Evolutionary conservation across 2,329 filamentous ascomycete species (phyloP).

Genomic region (Colletotrichum acutatum): DNA sequence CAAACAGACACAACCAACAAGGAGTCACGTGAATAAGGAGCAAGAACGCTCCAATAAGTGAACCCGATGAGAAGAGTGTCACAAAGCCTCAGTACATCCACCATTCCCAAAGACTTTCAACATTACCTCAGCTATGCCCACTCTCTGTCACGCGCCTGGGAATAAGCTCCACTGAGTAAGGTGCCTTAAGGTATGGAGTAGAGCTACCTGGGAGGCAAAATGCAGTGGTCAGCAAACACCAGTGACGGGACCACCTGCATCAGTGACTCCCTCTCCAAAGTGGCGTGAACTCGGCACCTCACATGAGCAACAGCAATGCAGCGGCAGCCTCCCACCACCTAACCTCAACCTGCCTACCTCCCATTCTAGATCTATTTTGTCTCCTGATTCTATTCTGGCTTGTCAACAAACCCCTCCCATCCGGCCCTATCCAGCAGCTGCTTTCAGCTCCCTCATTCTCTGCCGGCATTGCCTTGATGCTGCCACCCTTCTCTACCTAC

Average conservation of each 20-base stretch:
- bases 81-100: not conserved
- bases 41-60: not conserved
- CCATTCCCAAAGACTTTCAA: not conserved
- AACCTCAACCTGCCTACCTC: not conserved
- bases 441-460: not conserved
- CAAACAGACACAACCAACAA: not conserved
- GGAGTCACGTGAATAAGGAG: not conserved
- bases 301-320: conserved; percentile 23
- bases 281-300: conserved; percentile 20
- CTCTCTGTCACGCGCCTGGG: not conserved
- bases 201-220: not conserved
- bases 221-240: not conserved
- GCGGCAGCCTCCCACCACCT: not conserved
- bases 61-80: not conserved
- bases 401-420: not conserved
- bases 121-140: not conserved
- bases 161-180: not conserved
- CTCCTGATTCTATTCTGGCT: conserved; percentile 7
- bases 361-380: not conserved
- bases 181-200: no score
- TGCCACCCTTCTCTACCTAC: not conserved
- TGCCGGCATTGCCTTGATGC: not conserved
- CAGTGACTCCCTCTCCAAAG: conserved; percentile 8
- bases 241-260: conserved; percentile 6
- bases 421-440: not conserved